Base-by-base conservation (phyloP, 441 rosid genomes). In the Populus hybrid region DNA sequence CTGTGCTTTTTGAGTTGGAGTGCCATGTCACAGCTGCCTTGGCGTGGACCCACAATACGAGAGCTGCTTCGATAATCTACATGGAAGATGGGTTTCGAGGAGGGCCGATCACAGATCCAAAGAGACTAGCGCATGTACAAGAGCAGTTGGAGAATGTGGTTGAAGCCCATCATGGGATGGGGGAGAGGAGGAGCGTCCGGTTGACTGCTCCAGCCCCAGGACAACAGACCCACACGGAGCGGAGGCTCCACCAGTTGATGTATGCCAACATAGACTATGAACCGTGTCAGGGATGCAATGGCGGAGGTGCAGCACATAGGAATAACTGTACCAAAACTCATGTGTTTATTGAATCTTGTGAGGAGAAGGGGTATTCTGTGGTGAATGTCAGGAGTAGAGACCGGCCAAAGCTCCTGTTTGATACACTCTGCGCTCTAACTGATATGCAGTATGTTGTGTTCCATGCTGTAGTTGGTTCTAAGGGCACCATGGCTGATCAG, bases 221-320 rank as follows among this genome's bases (percentile, higher is more conserved):
- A 3, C 85, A 53, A 53, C n/a, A 82, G 83, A 89, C 87, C 3
- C 99, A 94, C 83, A 87, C 97, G 0, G 98, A 94, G 83, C 79
- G 99, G 69, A 84, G 98, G 76, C 97, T 95, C 68, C 99, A 94
- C 81, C 98, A 94, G 81, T 77, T 95, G 73, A 86, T 94, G 97
- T 87, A 82, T 24, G 86, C 85, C 0, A 85, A 89, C 65, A 66
- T 83, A 79, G 99, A 94, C 79, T 89, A 87, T 35, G 89, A 87
- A 81, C 88, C 72, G 18, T 93, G 98, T 71, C 81, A 68, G 1
- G 89, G 89, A 16, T 85, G 99, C 75, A 83, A 82, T 8, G 83
- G 83, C 24, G 71, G 84, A 23, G 75, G 82, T 16, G 79, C 82
- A 9, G 74, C 35, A 9, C 84, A 85, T 31, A 6, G 83, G 85